These are phyloP conservation scores for Paxillus ammoniavirescens DNA, from an alignment of 768 basidiomycete species.

Conservation along the genomic window DNA sequence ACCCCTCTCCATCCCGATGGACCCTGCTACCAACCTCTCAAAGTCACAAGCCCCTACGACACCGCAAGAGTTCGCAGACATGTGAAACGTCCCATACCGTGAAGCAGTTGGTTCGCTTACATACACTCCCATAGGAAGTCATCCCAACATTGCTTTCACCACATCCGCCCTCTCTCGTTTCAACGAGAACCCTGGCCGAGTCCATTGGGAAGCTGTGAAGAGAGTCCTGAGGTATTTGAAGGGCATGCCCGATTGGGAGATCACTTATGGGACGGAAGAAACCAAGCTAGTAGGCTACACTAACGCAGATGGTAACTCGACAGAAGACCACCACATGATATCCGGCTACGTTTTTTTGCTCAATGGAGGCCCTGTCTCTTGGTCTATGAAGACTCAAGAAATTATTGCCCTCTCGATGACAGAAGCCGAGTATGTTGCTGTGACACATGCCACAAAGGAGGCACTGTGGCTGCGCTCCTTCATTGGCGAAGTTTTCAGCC, in stretches of 20 bases:
- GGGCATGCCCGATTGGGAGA: too few relatives aligned
- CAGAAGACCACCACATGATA: background rate
- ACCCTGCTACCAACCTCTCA: conserved; percentile 23
- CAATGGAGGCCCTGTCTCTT: background rate
- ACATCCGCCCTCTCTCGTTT: background rate
- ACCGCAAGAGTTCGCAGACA: conserved; percentile 16
- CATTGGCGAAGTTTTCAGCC: background rate
- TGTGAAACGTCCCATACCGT: conserved; percentile 27
- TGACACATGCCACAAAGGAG: too few relatives aligned
- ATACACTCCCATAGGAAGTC: background rate
- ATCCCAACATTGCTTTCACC: background rate
- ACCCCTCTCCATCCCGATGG: conserved; percentile 31
- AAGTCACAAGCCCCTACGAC: conserved; percentile 18
- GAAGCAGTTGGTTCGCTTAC: conserved; percentile 10
- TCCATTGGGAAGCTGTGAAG: background rate
- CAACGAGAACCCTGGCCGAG: background rate
- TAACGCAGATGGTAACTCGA: too few relatives aligned
- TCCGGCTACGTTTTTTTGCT: background rate
- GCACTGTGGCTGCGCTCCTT: too few relatives aligned
- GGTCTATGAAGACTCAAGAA: background rate
- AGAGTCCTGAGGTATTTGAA: background rate
- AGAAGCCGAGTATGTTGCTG: too few relatives aligned
- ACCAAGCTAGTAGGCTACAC: too few relatives aligned
- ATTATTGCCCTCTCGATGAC: background rate
- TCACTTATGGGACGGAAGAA: too few relatives aligned